Conservation (phyloP, 345 rosid species). For the Microcos paniculata region DNA sequence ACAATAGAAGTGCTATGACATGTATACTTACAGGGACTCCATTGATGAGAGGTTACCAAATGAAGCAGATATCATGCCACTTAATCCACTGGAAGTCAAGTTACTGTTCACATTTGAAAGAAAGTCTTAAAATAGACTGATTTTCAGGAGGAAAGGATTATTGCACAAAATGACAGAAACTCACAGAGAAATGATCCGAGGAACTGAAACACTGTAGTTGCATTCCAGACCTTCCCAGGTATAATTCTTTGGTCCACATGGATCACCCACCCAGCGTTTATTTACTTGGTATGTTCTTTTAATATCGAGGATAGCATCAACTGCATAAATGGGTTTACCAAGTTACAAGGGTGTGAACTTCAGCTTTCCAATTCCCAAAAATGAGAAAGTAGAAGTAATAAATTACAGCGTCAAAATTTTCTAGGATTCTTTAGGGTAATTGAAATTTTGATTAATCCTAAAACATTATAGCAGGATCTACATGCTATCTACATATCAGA, state of each 20-base stretch:
- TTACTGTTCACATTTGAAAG: conserved; percentile 33
- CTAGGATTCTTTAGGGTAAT: background rate
- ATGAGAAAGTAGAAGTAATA: background rate
- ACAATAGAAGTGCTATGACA: background rate
- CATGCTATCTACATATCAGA: background rate
- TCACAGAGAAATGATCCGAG: conserved; percentile 48
- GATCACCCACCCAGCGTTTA: conserved; percentile 57
- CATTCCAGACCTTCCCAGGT: conserved; percentile 54
- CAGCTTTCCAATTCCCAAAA: background rate
- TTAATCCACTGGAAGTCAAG: conserved; percentile 49
- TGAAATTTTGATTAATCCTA: background rate
- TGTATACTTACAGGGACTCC: conserved; percentile 40
- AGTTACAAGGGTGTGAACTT: background rate
- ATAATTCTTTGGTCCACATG: conserved; percentile 46
- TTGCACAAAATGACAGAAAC: conserved; percentile 10
- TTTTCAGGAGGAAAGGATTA: background rate
- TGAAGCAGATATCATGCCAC: conserved; percentile 37
- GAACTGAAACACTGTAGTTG: conserved; percentile 22
- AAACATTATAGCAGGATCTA: background rate
- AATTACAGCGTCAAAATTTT: background rate
- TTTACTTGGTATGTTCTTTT: conserved; percentile 34
- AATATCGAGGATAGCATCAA: conserved; percentile 35
- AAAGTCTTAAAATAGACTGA: background rate
- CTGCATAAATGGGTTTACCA: conserved; percentile 19
- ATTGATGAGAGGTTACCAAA: conserved; percentile 36